phyloP scores from a whole-genome alignment of 768 basidiomycete genomes.

The Xerocomellus amylosporus region DNA sequence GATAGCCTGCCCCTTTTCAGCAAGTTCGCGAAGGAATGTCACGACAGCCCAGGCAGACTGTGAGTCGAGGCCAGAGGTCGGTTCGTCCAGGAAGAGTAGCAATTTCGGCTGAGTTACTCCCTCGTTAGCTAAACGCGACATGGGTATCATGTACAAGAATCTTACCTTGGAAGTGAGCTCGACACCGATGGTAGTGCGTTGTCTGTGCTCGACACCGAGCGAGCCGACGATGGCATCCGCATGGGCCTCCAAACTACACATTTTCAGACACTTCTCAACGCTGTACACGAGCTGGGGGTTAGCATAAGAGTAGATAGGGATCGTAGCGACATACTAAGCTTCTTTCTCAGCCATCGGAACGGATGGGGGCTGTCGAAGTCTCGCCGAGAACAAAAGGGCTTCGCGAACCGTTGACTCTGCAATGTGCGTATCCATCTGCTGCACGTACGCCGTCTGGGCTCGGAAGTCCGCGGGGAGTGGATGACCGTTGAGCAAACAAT shows the following conservation, averaged over 20 bases:
- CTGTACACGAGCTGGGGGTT: conserved; percentile 21
- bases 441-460: conserved; percentile 52
- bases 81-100: conserved; percentile 58
- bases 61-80: conserved; percentile 54
- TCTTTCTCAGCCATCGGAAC: conserved; percentile 71
- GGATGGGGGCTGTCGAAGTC: conserved; percentile 67
- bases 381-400: conserved; percentile 76
- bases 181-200: conserved; percentile 59
- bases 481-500: conserved; percentile 55
- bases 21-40: conserved; percentile 48
- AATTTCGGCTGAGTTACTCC: conserved; percentile 36
- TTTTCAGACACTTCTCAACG: conserved; percentile 56
- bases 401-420: conserved; percentile 76
- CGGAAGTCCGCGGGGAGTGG: conserved; percentile 54
- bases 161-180: conserved; percentile 54
- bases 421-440: conserved; percentile 82
- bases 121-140: background rate
- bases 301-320: background rate
- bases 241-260: conserved; percentile 61
- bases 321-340: conserved; percentile 55
- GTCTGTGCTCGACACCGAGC: conserved; percentile 47
- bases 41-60: conserved; percentile 52
- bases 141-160: background rate
- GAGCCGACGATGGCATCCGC: conserved; percentile 65
- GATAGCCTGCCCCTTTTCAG: conserved; percentile 52